Evolutionary conservation across 1,139 yeast genomes (phyloP).

Genomic region (Diutina sp.): DNA sequence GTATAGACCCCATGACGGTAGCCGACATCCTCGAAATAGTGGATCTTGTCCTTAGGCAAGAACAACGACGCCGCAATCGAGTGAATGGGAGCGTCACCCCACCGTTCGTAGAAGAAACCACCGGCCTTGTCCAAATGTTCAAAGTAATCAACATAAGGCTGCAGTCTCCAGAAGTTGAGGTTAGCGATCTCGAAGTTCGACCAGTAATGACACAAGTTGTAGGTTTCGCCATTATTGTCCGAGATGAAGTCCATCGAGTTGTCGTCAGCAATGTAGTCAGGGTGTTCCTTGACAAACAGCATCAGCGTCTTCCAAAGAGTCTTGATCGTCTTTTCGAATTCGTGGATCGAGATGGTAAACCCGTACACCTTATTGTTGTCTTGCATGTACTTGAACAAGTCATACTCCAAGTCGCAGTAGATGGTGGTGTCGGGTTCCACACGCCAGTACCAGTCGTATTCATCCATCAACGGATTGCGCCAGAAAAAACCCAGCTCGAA

Average conservation of each 20-base stretch:
- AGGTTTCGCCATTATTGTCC: constrained; percentile 52
- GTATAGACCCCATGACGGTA: constrained; percentile 69
- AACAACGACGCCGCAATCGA: constrained; percentile 77
- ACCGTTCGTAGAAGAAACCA: constrained; percentile 82
- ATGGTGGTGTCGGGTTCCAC: constrained; percentile 80
- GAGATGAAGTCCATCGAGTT: constrained; percentile 65
- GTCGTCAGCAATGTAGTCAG: constrained; percentile 50
- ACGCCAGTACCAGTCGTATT: constrained; percentile 86
- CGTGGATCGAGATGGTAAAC: constrained; percentile 74
- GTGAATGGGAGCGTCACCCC: constrained; percentile 93
- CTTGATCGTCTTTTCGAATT: constrained; percentile 67
- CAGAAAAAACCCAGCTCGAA: constrained; percentile 85
- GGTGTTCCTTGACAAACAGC: constrained; percentile 50
- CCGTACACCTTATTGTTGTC: constrained; percentile 64
- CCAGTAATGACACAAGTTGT: constrained; percentile 83
- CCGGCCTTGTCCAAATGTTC: constrained; percentile 65
- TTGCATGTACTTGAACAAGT: constrained; percentile 70
- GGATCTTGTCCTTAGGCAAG: constrained; percentile 51
- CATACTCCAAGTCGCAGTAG: constrained; percentile 72
- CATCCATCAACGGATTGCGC: constrained; percentile 57
- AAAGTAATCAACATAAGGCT: constrained; percentile 57
- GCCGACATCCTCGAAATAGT: constrained; percentile 76
- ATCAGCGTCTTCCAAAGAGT: constrained; percentile 74
- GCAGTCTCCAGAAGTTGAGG: constrained; percentile 60
- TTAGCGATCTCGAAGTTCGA: constrained; percentile 76